Evolutionary conservation across 163 green algal species (phyloP), one percentile per base, ranked within the genome.

Genomic region (Chlamydomonas reinhardtii): DNA sequence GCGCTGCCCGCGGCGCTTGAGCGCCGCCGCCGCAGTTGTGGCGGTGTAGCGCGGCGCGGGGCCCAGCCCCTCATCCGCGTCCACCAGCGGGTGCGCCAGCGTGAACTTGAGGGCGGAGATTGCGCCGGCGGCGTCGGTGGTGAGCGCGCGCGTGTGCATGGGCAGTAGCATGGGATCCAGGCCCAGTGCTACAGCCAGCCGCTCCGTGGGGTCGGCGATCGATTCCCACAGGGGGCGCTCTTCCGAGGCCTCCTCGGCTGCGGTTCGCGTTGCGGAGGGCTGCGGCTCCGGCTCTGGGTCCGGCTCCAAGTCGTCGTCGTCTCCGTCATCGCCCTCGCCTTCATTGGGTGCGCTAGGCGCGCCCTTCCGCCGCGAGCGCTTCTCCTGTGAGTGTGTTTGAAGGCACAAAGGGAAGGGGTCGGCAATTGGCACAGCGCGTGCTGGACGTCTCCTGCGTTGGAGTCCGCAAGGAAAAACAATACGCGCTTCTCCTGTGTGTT

Each of bases 151-250:
- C 2, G 89, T 92, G 89, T 94, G 82, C 62, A 94, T 87, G 27
- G 91, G 77, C 56, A 94, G 85, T 8, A 27, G 31, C 31, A 74
- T 8, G 4, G 91, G 89, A 61, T 93, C 84, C 56, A 94, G 69
- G 2, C 91, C 91, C 73, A 94, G 64, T 1, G 89, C 89, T 62
- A 94, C 64, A 56, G 91, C 89, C 59, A 94, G 73, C 31, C 84
- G 82, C 84, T 92, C 89, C 15, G 91, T 93, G 29, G 91, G 91
- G 75, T 94, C 91, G 9, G 31, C 56, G 17, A 94, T 90, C 32
- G 90, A 84, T 76, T 90, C 83, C 84, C 83, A 94, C 39, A 86
- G 56, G 17, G 83, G 83, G 25, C 31, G 35, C 65, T 80, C 65
- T 34, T 76, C 74, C 35, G 52, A 20, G 25, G 29, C 31, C 64